Conservation (phyloP, 306 rosid species). For the Rosa persica region DNA sequence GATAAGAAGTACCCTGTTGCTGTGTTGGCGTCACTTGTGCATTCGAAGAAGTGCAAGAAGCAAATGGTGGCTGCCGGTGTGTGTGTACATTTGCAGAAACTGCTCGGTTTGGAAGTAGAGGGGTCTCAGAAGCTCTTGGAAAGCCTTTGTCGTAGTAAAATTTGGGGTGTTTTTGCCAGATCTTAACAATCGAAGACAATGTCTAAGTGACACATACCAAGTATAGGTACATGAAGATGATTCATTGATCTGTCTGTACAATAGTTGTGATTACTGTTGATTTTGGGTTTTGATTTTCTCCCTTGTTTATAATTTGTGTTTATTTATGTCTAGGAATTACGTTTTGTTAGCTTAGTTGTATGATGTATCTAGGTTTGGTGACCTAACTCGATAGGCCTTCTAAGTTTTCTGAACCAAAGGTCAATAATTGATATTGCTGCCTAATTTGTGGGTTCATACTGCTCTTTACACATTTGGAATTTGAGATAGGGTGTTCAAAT, state of each 20-base stretch:
- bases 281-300: conserved; percentile 7
- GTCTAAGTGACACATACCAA: conserved; percentile 14
- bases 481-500: neutral
- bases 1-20: conserved; percentile 84
- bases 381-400: conserved; percentile 38
- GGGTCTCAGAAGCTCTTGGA: conserved; percentile 86
- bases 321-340: conserved; percentile 24
- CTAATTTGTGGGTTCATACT: conserved; percentile 8
- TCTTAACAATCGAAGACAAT: conserved; percentile 37
- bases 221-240: conserved; percentile 29
- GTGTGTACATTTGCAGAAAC: conserved; percentile 59
- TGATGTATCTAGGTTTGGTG: conserved; percentile 35
- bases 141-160: conserved; percentile 80
- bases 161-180: conserved; percentile 90
- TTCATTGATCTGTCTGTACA: conserved; percentile 43
- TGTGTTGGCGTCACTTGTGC: conserved; percentile 50
- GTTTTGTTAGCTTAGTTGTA: conserved; percentile 21
- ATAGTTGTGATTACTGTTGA: conserved; percentile 28
- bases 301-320: conserved; percentile 30
- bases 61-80: conserved; percentile 86
- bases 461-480: conserved; percentile 5
- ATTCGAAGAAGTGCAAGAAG: conserved; percentile 70
- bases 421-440: conserved; percentile 23
- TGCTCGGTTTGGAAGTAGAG: conserved; percentile 64
- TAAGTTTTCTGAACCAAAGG: conserved; percentile 6